phyloP scores from a whole-genome alignment of 768 basidiomycete genomes.

The Phanerodontia chrysosporium region DNA sequence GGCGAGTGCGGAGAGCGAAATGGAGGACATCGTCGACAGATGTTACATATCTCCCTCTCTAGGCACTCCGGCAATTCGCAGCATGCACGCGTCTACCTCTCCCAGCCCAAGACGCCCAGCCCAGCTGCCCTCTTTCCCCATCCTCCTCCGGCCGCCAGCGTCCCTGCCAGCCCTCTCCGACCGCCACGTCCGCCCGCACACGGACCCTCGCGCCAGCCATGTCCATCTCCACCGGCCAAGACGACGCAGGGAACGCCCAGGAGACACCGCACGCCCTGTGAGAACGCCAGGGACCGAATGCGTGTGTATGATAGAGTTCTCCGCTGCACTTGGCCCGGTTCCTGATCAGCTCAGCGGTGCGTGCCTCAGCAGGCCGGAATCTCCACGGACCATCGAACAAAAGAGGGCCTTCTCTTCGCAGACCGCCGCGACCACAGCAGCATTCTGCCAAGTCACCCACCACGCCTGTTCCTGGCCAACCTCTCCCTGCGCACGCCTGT shows the following conservation, averaged over 20 bases:
- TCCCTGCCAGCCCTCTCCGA: too few species aligned
- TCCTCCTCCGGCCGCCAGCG: too few species aligned
- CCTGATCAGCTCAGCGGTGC: constrained; percentile 7
- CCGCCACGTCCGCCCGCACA: too few species aligned
- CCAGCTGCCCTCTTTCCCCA: too few species aligned
- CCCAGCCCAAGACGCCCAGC: constrained; percentile 3
- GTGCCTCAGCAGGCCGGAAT: constrained; percentile 14
- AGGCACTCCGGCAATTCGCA: constrained; percentile 11
- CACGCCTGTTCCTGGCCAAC: background rate
- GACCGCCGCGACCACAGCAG: background rate
- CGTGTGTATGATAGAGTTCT: constrained; percentile 6
- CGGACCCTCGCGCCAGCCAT: too few species aligned
- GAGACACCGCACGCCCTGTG: background rate
- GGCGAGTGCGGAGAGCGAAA: constrained; percentile 11
- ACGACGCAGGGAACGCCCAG: background rate
- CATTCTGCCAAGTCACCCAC: background rate
- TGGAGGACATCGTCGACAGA: constrained; percentile 10
- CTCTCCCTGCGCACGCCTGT: background rate
- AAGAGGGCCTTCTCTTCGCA: too few species aligned
- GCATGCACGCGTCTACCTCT: background rate
- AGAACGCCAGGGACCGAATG: background rate
- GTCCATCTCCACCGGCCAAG: background rate
- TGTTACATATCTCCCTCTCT: constrained; percentile 13
- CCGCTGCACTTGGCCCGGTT: background rate
- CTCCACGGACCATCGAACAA: constrained; percentile 23